Evolutionary conservation across 192 early-diverging fungal genomes (phyloP), one percentile per base, ranked within the genome.

Genomic region (Coemansia sp.): DNA sequence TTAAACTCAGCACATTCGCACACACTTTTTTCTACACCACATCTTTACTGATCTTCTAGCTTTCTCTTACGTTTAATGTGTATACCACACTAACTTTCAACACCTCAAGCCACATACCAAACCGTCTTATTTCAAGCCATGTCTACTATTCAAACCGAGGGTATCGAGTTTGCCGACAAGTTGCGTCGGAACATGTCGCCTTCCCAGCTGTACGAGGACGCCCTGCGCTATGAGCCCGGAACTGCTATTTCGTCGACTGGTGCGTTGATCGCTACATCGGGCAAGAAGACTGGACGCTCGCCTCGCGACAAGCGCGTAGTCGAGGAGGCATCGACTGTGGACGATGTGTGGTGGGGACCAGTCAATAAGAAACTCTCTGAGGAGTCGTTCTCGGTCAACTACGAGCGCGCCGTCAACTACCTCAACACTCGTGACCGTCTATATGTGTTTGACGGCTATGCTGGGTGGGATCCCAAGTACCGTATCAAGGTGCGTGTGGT

Each of bases 391-490:
- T 87, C 93, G 70, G 92, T 93, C 78, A 98, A 98, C 89, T 93
- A 95, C 72, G 93, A 98, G 86, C 91, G 93, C 67, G 95, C 95
- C 59, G 86, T 92, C 71, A 94, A 96, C 87, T 98, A 97, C 88
- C 86, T 98, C 65, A 98, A 98, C 88, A 96, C 95, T 62, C 92
- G 94, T 65, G 85, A 88, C 37, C 91, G 92, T 65, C 89, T 97
- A 52, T 96, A 95, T 71, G 95, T 98, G 67, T 94, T 98, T 84
- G 97, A 98, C 83, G 97, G 95, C 19, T 98, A 84, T 66, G 97
- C 97, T 62, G 97, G 97, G 21, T 98, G 97, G 97, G 97, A 98
- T 79, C 92, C 95, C 73, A 95, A 95, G 86, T 94, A 97, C 89
- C 90, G 96, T 67, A 94, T 96, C 86, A 98, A 98, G 88, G 92